phyloP scores from a whole-genome alignment of 306 rosid genomes.

The Erythrophleum fordii region DNA sequence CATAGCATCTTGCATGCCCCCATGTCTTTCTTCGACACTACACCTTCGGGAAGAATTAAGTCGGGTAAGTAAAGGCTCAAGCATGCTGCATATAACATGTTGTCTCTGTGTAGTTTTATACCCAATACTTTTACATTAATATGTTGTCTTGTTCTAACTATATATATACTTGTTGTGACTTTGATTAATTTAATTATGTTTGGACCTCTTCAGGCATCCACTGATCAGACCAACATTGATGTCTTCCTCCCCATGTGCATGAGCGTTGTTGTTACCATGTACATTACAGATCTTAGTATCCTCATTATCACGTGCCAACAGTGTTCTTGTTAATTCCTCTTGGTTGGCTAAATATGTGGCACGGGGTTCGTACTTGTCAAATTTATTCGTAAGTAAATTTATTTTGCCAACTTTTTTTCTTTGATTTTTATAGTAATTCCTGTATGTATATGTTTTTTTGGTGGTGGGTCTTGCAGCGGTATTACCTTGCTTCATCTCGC shows the following conservation, averaged over 20 bases:
- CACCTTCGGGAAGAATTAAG: slow-evolving; percentile 92
- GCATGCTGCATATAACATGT: too few relatives aligned
- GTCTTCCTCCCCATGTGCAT: slow-evolving; percentile 56
- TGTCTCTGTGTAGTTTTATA: too few relatives aligned
- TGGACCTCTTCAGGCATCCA: slow-evolving; percentile 58
- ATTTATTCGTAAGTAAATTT: background rate
- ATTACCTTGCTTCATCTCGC: slow-evolving; percentile 76
- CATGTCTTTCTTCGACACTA: slow-evolving; percentile 88
- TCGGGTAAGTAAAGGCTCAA: slow-evolving; percentile 55
- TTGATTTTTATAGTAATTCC: too few relatives aligned
- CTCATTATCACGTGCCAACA: slow-evolving; percentile 73
- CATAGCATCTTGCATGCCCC: slow-evolving; percentile 77
- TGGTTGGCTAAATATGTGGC: slow-evolving; percentile 75
- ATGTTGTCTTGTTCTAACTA: too few relatives aligned
- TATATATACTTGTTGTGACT: background rate
- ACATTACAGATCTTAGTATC: slow-evolving; percentile 59
- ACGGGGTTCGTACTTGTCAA: slow-evolving; percentile 61
- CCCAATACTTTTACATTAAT: too few relatives aligned
- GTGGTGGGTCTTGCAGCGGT: slow-evolving; percentile 47
- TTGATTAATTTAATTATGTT: background rate
- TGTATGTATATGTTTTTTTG: background rate
- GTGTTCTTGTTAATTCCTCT: slow-evolving; percentile 71
- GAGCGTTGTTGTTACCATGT: slow-evolving; percentile 50
- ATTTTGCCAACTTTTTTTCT: too few relatives aligned
- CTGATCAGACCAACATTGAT: slow-evolving; percentile 79